phyloP scores from a whole-genome alignment of 768 basidiomycete genomes.

The Rhodosporidiobolus sp. region DNA sequence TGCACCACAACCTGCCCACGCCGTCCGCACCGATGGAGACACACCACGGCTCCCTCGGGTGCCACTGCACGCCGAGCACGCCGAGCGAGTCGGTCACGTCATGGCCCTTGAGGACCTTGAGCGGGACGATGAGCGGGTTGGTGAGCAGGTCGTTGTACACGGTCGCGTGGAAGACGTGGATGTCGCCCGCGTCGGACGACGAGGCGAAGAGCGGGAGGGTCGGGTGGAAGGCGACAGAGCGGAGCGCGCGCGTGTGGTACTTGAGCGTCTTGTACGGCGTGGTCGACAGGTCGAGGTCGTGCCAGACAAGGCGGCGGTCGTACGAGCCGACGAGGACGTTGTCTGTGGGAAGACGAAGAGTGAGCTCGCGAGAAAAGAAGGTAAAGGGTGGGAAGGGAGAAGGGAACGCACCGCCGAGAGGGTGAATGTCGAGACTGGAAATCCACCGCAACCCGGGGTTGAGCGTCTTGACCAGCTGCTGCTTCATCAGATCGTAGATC shows the following conservation, averaged over 20 bases:
- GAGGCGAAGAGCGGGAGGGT: conserved; percentile 93
- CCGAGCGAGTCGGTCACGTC: conserved; percentile 78
- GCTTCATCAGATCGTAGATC: conserved; percentile 88
- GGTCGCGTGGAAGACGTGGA: conserved; percentile 93
- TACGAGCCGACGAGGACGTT: conserved; percentile 97
- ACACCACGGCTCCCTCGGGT: conserved; percentile 83
- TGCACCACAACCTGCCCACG: conserved; percentile 71
- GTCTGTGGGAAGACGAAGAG: conserved; percentile 56
- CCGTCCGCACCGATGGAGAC: conserved; percentile 92
- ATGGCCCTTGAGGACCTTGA: conserved; percentile 95
- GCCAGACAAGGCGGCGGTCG: conserved; percentile 97
- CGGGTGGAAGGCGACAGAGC: conserved; percentile 88
- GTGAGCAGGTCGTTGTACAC: conserved; percentile 94
- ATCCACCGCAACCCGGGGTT: conserved; percentile 96
- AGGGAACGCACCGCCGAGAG: conserved; percentile 50
- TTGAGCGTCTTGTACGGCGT: conserved; percentile 94
- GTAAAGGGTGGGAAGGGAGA: not conserved
- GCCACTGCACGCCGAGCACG: conserved; percentile 87
- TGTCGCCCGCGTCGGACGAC: conserved; percentile 92
- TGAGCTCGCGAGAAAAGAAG: too few relatives aligned
- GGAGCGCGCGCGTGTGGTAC: conserved; percentile 90
- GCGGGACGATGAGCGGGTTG: conserved; percentile 92
- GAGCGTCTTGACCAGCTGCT: conserved; percentile 89
- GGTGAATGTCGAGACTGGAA: conserved; percentile 93
- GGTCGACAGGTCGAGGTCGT: conserved; percentile 91